Evolutionary conservation across 345 rosid genomes (phyloP).

Genomic region (Gossypium mustelinum): DNA sequence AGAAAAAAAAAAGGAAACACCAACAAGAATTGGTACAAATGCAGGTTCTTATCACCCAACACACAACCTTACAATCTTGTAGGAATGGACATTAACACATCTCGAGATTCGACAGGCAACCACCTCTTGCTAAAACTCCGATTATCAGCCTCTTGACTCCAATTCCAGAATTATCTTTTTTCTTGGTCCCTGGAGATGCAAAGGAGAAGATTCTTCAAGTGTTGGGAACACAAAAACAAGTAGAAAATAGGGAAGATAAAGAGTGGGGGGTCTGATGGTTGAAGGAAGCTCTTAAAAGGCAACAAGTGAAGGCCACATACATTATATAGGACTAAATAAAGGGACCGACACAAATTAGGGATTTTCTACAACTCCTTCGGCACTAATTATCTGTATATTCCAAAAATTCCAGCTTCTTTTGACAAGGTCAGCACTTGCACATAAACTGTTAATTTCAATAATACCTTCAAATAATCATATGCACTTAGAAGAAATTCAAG

Average conservation of each 20-base stretch:
- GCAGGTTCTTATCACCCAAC: slow-evolving; percentile 21
- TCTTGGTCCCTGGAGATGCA: slow-evolving; percentile 75
- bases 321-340: neutral
- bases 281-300: neutral
- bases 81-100: slow-evolving; percentile 14
- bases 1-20: neutral
- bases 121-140: slow-evolving; percentile 4
- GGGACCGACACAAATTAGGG: neutral
- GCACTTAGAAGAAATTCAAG: neutral
- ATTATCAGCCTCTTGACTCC: slow-evolving; percentile 57
- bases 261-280: neutral
- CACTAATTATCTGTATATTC: neutral
- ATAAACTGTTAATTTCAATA: neutral
- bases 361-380: neutral
- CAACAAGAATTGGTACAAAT: slow-evolving; percentile 12
- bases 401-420: neutral
- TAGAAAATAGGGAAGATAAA: neutral
- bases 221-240: neutral
- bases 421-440: neutral
- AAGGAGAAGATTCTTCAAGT: neutral
- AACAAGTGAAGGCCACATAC: neutral
- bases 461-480: neutral
- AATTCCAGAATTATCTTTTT: slow-evolving; percentile 88
- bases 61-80: slow-evolving; percentile 19
- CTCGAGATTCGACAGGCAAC: slow-evolving; percentile 3